These are phyloP conservation scores for Mortierella sp. DNA, from an alignment of 371 early-diverging fungal genomes.

Conservation along the genomic window DNA sequence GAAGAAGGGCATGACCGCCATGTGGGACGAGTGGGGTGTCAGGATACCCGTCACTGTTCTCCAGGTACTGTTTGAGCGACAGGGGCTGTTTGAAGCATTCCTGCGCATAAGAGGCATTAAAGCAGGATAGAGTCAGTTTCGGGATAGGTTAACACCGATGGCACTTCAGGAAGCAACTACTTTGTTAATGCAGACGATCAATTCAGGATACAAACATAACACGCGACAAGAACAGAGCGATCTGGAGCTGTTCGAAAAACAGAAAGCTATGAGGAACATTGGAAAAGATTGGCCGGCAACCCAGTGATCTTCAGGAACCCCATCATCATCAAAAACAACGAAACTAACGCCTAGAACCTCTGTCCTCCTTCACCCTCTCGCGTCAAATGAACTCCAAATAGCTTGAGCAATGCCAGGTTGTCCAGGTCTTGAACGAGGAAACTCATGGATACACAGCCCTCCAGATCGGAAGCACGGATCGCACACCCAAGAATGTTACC, in stretches of 20 bases:
- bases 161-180: neutral
- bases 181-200: neutral
- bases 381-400: slow-evolving; percentile 32
- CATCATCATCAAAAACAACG: neutral
- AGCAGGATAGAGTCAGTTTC: neutral
- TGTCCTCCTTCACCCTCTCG: neutral
- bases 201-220: too few species aligned
- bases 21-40: slow-evolving; percentile 95
- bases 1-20: slow-evolving; percentile 95
- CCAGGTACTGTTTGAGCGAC: slow-evolving; percentile 67
- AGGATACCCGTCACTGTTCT: slow-evolving; percentile 95
- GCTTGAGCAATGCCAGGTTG: slow-evolving; percentile 83
- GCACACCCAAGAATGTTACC: slow-evolving; percentile 71
- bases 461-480: slow-evolving; percentile 86
- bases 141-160: neutral
- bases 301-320: too few species aligned
- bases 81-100: neutral
- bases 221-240: too few species aligned
- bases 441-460: slow-evolving; percentile 77
- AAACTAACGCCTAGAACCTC: neutral
- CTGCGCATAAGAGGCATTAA: neutral
- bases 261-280: too few species aligned
- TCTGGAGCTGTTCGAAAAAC: too few species aligned
- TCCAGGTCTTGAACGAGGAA: slow-evolving; percentile 72
- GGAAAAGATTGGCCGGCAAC: too few species aligned